phyloP scores from a whole-genome alignment of 345 rosid species.

The Citrus inodora region DNA sequence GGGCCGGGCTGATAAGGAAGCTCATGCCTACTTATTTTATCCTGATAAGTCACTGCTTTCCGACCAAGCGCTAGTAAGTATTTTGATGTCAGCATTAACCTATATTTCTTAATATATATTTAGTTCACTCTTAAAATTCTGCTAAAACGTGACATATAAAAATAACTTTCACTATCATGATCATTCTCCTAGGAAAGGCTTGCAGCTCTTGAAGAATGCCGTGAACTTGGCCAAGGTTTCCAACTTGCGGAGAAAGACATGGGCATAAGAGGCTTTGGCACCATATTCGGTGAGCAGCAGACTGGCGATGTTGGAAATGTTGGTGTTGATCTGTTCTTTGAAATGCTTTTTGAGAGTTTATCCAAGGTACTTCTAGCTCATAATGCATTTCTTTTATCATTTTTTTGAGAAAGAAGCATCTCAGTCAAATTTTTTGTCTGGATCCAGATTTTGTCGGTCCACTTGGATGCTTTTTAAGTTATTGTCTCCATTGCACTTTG shows the following conservation, averaged over 20 bases:
- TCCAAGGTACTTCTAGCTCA: slow-evolving; percentile 59
- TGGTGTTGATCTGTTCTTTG: slow-evolving; percentile 93
- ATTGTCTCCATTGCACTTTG: not conserved
- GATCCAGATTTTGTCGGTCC: not conserved
- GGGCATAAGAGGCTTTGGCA: slow-evolving; percentile 97
- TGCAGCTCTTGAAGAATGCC: slow-evolving; percentile 81
- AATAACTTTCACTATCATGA: slow-evolving; percentile 21
- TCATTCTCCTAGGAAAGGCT: slow-evolving; percentile 75
- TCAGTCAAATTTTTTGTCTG: not conserved
- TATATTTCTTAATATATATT: not conserved
- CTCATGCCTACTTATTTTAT: slow-evolving; percentile 91
- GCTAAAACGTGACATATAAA: not conserved
- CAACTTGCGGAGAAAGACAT: slow-evolving; percentile 97
- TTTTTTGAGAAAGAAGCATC: not conserved
- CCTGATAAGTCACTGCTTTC: slow-evolving; percentile 77
- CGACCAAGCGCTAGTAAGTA: slow-evolving; percentile 72
- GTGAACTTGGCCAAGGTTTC: slow-evolving; percentile 97
- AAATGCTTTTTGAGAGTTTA: slow-evolving; percentile 95
- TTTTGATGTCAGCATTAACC: not conserved
- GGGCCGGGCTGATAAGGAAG: slow-evolving; percentile 96
- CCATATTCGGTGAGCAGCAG: slow-evolving; percentile 97
- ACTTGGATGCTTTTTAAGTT: slow-evolving; percentile 7
- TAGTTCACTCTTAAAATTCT: not conserved
- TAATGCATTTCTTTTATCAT: slow-evolving; percentile 8
- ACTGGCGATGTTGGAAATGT: slow-evolving; percentile 98